Evolutionary conservation across 2,329 filamentous ascomycete genomes (phyloP).

Genomic region (Mollisiaceae sp.): DNA sequence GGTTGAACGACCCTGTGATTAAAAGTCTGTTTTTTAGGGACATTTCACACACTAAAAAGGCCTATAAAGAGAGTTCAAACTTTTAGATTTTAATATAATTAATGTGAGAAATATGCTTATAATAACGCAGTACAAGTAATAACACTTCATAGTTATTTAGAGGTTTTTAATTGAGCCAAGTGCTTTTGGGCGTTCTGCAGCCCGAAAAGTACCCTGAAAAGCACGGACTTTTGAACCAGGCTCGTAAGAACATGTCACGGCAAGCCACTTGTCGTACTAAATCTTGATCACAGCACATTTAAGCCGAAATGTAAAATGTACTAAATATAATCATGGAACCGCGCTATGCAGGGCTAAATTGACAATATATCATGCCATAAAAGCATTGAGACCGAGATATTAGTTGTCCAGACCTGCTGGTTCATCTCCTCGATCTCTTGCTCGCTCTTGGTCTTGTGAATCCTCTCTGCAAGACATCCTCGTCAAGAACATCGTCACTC

Average conservation of each 20-base stretch:
- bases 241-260: background rate
- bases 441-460: background rate
- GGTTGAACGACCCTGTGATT: too few relatives aligned
- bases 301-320: background rate
- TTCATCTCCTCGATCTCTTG: constrained; percentile 8
- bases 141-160: too few relatives aligned
- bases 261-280: background rate
- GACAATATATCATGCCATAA: background rate
- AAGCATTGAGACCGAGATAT: background rate
- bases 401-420: constrained; percentile 12
- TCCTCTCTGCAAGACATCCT: constrained; percentile 17
- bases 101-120: too few relatives aligned
- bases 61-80: too few relatives aligned
- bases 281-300: background rate
- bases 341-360: constrained; percentile 6
- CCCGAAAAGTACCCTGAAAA: too few relatives aligned
- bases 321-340: constrained; percentile 6
- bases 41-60: too few relatives aligned
- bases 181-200: too few relatives aligned
- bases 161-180: too few relatives aligned
- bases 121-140: too few relatives aligned
- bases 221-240: too few relatives aligned
- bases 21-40: too few relatives aligned
- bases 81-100: too few relatives aligned
- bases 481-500: constrained; percentile 22